Conservation (phyloP, 2,329 filamentous ascomycete species). For the Colletotrichum sp. region DNA sequence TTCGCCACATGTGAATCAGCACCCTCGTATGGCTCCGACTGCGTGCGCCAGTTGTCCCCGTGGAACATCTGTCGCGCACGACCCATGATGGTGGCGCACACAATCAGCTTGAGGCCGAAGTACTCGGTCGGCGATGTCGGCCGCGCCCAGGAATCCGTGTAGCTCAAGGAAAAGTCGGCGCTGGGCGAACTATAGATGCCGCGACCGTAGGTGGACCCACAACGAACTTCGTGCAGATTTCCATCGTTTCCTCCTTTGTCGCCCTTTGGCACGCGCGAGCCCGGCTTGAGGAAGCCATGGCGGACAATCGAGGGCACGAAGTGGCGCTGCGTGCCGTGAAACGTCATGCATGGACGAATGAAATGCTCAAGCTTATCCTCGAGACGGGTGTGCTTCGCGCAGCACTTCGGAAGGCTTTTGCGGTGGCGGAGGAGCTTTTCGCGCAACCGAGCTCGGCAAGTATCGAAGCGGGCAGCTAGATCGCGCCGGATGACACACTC, state of each 20-base stretch:
- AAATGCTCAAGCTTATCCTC: slow-evolving; percentile 41
- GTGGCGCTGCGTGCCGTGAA: slow-evolving; percentile 42
- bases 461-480: slow-evolving; percentile 33
- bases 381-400: slow-evolving; percentile 12
- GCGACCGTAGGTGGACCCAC: slow-evolving; percentile 42
- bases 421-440: slow-evolving; percentile 23
- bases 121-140: slow-evolving; percentile 33
- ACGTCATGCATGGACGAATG: slow-evolving; percentile 39
- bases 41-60: slow-evolving; percentile 30
- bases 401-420: background rate
- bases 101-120: slow-evolving; percentile 44
- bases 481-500: slow-evolving; percentile 41
- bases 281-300: slow-evolving; percentile 45
- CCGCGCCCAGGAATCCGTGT: slow-evolving; percentile 32
- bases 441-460: slow-evolving; percentile 29
- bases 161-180: slow-evolving; percentile 42
- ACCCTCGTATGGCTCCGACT: slow-evolving; percentile 28
- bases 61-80: slow-evolving; percentile 33
- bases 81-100: slow-evolving; percentile 53
- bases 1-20: slow-evolving; percentile 43
- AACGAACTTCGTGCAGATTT: slow-evolving; percentile 30
- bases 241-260: background rate
- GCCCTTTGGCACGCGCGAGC: slow-evolving; percentile 23
- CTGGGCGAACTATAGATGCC: slow-evolving; percentile 50
- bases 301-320: slow-evolving; percentile 47